Conservation (phyloP, 2,329 filamentous ascomycete genomes). For the Sporothrix sp. region DNA sequence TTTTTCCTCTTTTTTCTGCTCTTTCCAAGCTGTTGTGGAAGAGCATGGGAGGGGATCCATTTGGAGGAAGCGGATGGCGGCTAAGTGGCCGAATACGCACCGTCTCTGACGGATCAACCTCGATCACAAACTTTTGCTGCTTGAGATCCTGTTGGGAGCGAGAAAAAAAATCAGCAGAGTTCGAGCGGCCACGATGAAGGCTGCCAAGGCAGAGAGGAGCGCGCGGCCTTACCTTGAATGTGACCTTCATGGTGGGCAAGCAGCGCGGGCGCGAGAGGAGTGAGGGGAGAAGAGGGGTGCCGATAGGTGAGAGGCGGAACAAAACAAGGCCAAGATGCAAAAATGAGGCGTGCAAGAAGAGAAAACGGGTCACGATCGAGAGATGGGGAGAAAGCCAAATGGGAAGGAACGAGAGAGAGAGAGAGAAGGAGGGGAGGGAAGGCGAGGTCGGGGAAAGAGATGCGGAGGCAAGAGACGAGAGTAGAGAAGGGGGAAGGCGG, state of each 20-base stretch:
- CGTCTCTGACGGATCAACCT: slow-evolving; percentile 84
- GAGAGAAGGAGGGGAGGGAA: background rate
- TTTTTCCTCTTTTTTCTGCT: no score
- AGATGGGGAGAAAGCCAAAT: background rate
- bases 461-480: background rate
- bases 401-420: background rate
- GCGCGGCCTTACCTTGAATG: slow-evolving; percentile 45
- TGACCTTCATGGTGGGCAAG: slow-evolving; percentile 55
- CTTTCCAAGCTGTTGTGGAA: slow-evolving; percentile 12
- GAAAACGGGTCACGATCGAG: background rate
- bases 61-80: no score
- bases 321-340: no score
- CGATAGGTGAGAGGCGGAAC: background rate
- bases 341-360: background rate
- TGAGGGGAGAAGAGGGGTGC: slow-evolving; percentile 1
- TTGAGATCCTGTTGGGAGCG: slow-evolving; percentile 72
- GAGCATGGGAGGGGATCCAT: background rate
- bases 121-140: slow-evolving; percentile 96
- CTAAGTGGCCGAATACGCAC: slow-evolving; percentile 42
- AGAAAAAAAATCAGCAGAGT: slow-evolving; percentile 13
- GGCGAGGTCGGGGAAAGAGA: background rate
- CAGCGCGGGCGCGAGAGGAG: background rate
- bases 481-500: background rate
- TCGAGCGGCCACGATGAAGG: no score
- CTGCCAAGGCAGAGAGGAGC: no score